Percentiles rank a stretch among this genome's conserved stretches.
Conservation (phyloP, 768 basidiomycete genomes). For the Xanthoconium purpureum region DNA sequence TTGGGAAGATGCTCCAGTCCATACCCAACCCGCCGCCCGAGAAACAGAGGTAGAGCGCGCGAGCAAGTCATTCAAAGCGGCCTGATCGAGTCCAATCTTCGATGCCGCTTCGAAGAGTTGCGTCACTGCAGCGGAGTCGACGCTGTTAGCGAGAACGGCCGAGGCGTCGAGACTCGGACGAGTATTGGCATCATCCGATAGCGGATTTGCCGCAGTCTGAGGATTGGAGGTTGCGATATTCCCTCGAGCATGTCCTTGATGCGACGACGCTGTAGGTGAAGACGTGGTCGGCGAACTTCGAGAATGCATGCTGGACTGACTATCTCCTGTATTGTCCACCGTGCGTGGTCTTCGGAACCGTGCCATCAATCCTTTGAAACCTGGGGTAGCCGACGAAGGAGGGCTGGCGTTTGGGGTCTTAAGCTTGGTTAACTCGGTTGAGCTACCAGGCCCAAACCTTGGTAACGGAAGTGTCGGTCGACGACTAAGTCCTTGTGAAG, state of each 20-base stretch:
- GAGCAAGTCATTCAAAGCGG: slow-evolving; percentile 65
- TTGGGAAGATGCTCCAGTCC: slow-evolving; percentile 26
- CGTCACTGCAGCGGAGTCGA: slow-evolving; percentile 54
- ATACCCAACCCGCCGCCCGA: slow-evolving; percentile 44
- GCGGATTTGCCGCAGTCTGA: slow-evolving; percentile 3
- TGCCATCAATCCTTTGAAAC: slow-evolving; percentile 78
- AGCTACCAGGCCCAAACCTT: slow-evolving; percentile 32
- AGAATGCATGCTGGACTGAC: slow-evolving; percentile 31
- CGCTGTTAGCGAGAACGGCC: slow-evolving; percentile 24
- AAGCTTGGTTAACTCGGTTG: slow-evolving; percentile 51
- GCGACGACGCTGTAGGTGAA: slow-evolving; percentile 33
- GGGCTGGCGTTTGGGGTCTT: slow-evolving; percentile 58
- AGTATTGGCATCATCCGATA: slow-evolving; percentile 13
- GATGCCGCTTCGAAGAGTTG: slow-evolving; percentile 76
- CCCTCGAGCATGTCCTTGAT: slow-evolving; percentile 33
- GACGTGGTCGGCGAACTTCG: slow-evolving; percentile 34
- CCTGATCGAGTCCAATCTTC: slow-evolving; percentile 72
- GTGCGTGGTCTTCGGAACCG: slow-evolving; percentile 54
- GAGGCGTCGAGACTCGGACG: slow-evolving; percentile 27
- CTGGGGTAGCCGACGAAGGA: slow-evolving; percentile 70
- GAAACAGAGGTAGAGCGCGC: slow-evolving; percentile 69
- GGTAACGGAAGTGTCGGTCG: slow-evolving; percentile 50
- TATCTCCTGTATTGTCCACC: slow-evolving; percentile 24
- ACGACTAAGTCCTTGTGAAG: slow-evolving; percentile 39
- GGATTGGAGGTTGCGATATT: slow-evolving; percentile 28